Conservation (phyloP, 2,329 filamentous ascomycete species). For the Hypoxylon sp. region DNA sequence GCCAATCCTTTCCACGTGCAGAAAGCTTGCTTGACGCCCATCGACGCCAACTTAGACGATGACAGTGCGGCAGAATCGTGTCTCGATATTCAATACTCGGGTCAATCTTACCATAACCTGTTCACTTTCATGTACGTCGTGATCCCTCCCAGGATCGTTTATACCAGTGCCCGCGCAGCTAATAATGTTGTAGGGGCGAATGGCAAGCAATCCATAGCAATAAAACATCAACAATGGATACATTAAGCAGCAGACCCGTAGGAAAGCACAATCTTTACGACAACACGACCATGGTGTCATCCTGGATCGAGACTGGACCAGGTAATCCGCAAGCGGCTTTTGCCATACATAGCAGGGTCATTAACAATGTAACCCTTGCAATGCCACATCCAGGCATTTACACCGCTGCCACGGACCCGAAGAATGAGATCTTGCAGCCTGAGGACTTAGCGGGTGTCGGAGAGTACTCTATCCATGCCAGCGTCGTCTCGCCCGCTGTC, state of each 20-base stretch:
- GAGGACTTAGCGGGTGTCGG: constrained; percentile 70
- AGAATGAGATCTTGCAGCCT: constrained; percentile 76
- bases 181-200: constrained; percentile 49
- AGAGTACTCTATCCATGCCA: constrained; percentile 72
- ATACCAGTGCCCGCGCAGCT: not conserved
- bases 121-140: constrained; percentile 61
- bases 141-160: not conserved
- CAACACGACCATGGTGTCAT: constrained; percentile 74
- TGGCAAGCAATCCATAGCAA: constrained; percentile 61
- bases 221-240: constrained; percentile 51
- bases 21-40: constrained; percentile 67
- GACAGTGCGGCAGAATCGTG: constrained; percentile 62
- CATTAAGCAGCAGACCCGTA: constrained; percentile 60
- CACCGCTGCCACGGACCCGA: constrained; percentile 65
- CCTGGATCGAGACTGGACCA: constrained; percentile 70
- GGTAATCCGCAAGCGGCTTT: constrained; percentile 62
- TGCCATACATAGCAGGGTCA: constrained; percentile 59
- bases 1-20: constrained; percentile 68
- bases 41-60: constrained; percentile 54
- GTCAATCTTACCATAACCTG: constrained; percentile 75
- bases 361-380: constrained; percentile 80
- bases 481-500: constrained; percentile 73
- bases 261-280: constrained; percentile 73
- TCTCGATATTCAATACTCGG: constrained; percentile 73
- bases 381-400: constrained; percentile 78